Evolutionary conservation across 768 basidiomycete genomes (phyloP).

Genomic region (Hysterangium stoloniferum): DNA sequence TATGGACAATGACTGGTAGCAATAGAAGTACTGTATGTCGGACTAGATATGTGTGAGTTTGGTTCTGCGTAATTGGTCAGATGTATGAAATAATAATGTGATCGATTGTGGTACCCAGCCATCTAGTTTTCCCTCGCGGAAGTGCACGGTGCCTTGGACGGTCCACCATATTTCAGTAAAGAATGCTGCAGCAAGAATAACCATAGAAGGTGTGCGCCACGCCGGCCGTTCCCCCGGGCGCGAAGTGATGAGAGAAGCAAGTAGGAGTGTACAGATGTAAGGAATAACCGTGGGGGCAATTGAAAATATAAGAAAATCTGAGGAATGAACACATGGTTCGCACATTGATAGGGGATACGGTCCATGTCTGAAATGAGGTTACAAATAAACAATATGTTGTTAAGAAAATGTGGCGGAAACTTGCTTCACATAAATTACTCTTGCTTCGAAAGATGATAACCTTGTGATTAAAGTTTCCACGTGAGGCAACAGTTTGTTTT

Average conservation of each 20-base stretch:
- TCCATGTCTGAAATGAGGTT: background rate
- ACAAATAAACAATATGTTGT: background rate
- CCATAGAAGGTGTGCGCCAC: background rate
- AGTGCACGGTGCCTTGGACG: background rate
- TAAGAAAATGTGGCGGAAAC: background rate
- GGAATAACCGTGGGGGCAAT: background rate
- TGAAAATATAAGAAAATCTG: background rate
- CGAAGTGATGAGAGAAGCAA: background rate
- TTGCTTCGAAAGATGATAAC: background rate
- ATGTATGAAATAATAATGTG: background rate
- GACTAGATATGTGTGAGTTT: background rate
- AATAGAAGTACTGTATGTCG: background rate
- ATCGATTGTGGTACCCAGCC: background rate
- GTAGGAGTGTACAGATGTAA: background rate
- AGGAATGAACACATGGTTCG: background rate
- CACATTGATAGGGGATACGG: background rate
- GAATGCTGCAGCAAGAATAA: background rate
- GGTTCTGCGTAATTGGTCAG: background rate
- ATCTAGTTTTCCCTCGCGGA: background rate
- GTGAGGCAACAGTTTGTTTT: background rate
- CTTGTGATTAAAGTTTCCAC: background rate
- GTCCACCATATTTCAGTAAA: slow-evolving; percentile 3
- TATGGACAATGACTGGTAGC: background rate
- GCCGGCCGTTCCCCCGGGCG: background rate
- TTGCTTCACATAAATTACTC: background rate